Percentiles rank a stretch among this genome's conserved stretches.
Evolutionary conservation across 345 rosid species (phyloP).

Genomic region (Punica granatum): DNA sequence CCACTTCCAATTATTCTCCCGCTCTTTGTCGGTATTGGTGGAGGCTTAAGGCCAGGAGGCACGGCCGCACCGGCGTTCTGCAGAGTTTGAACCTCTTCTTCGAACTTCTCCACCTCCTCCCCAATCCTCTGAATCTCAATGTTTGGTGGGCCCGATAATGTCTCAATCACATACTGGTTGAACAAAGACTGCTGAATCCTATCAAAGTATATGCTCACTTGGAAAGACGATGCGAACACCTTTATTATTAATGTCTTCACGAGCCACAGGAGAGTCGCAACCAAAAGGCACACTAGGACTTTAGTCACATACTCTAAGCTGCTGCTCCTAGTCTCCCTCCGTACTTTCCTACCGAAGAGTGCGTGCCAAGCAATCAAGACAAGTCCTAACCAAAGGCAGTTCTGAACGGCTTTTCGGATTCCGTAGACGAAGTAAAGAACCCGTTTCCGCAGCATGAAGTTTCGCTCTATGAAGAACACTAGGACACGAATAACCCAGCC

Average conservation of each 20-base stretch:
- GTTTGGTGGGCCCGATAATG: constrained; percentile 72
- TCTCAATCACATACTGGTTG: constrained; percentile 66
- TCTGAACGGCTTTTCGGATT: constrained; percentile 64
- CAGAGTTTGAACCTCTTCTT: constrained; percentile 27
- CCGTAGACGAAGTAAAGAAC: constrained; percentile 90
- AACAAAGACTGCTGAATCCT: constrained; percentile 83
- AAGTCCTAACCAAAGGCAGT: constrained; percentile 85
- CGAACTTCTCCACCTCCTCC: constrained; percentile 42
- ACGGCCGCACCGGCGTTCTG: constrained; percentile 36
- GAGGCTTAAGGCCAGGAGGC: constrained; percentile 33
- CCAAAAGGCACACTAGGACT: constrained; percentile 58
- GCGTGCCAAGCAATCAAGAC: constrained; percentile 74
- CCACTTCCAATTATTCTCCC: constrained; percentile 35
- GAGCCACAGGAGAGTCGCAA: constrained; percentile 69
- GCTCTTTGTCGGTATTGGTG: constrained; percentile 20
- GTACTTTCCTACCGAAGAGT: constrained; percentile 58
- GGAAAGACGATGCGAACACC: constrained; percentile 89
- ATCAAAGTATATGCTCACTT: constrained; percentile 84
- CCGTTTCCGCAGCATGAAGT: constrained; percentile 63
- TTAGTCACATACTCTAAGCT: constrained; percentile 46
- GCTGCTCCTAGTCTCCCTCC: constrained; percentile 27
- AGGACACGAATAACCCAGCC: constrained; percentile 65
- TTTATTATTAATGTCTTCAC: constrained; percentile 74
- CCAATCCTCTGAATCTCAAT: constrained; percentile 34
- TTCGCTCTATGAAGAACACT: constrained; percentile 66